Percentiles rank a stretch among this genome's conserved stretches.
Conservation (phyloP, 163 green algal genomes). For the Volvox carteri region DNA sequence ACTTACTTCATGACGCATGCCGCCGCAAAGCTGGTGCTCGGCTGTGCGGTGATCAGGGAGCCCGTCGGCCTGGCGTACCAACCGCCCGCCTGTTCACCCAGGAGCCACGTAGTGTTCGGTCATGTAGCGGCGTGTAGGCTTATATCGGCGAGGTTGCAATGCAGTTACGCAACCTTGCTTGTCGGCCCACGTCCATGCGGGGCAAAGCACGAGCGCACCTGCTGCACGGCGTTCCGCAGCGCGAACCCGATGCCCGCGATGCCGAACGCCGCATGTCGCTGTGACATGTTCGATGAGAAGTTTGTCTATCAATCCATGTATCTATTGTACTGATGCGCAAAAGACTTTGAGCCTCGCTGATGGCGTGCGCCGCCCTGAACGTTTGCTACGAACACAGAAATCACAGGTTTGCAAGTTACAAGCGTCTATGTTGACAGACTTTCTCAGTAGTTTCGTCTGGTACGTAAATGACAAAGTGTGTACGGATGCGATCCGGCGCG, state of each 20-base stretch:
- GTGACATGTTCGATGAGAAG: background rate
- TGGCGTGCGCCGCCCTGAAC: background rate
- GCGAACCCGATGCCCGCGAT: background rate
- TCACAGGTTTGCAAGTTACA: too few species aligned
- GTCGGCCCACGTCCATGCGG: background rate
- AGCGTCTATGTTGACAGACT: too few species aligned
- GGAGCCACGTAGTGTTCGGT: background rate
- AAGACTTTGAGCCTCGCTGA: too few species aligned
- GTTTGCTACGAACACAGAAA: background rate
- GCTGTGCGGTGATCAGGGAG: conserved; percentile 11
- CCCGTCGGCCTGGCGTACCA: background rate
- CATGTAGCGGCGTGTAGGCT: background rate
- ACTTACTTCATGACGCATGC: background rate
- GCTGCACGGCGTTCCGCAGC: background rate
- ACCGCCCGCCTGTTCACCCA: background rate
- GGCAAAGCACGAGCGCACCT: background rate
- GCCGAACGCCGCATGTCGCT: conserved; percentile 7
- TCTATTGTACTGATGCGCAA: too few species aligned
- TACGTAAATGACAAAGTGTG: background rate
- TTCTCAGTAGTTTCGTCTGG: too few species aligned
- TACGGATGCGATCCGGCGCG: conserved; percentile 18
- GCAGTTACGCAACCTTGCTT: background rate
- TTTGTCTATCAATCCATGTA: background rate
- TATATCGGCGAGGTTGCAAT: background rate
- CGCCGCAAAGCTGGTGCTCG: conserved; percentile 4